phyloP scores from a whole-genome alignment of 169 alveolate species.

The Plasmodium reichenowi region DNA sequence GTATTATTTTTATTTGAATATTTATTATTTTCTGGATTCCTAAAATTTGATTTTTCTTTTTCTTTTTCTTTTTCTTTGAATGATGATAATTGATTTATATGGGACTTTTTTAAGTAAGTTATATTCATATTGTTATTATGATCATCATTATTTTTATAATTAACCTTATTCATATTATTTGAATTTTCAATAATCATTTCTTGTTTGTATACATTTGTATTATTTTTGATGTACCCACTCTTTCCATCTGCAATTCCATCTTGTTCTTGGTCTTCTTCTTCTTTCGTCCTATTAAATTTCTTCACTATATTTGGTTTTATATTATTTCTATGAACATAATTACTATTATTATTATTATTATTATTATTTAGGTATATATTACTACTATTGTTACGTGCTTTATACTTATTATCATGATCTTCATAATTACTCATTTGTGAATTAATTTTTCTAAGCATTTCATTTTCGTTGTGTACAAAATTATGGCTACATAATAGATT shows the following conservation, averaged over 20 bases:
- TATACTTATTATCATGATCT: slow-evolving; percentile 16
- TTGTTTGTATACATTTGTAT: neutral
- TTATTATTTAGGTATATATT: slow-evolving; percentile 22
- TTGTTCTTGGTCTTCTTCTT: neutral
- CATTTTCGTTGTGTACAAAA: slow-evolving; percentile 18
- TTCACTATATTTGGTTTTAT: slow-evolving; percentile 1
- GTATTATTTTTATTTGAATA: neutral
- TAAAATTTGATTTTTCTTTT: neutral
- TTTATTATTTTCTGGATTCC: neutral
- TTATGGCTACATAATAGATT: slow-evolving; percentile 18
- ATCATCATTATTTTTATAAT: neutral
- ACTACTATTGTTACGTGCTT: slow-evolving; percentile 42
- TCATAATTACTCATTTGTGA: slow-evolving; percentile 1
- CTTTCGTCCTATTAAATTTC: neutral
- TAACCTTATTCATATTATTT: slow-evolving; percentile 3
- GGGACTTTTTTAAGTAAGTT: no score
- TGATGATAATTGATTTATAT: neutral
- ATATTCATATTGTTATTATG: slow-evolving; percentile 9
- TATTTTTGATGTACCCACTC: neutral
- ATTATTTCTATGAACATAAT: slow-evolving; percentile 16
- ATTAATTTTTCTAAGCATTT: slow-evolving; percentile 18
- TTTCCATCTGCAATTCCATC: neutral
- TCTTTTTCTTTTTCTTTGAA: neutral
- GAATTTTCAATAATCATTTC: slow-evolving; percentile 5
- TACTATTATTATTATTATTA: neutral